phyloP scores from a whole-genome alignment of 2,329 filamentous ascomycete species.

The Aspergillus sp. region DNA sequence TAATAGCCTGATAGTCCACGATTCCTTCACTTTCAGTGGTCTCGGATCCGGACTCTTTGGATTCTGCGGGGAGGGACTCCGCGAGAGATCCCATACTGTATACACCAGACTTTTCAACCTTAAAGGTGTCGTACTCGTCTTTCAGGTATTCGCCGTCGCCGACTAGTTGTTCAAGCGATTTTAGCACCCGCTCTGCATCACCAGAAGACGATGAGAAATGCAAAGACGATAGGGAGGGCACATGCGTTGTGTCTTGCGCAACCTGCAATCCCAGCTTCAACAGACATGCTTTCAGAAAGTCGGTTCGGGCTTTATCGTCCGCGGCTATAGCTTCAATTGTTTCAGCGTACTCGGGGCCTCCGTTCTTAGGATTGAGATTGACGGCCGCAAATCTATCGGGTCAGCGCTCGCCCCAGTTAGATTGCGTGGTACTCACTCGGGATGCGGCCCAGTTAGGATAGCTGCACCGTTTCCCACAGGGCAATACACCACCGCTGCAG shows the following conservation, averaged over 20 bases:
- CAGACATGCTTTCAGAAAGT: constrained; percentile 78
- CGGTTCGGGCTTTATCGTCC: constrained; percentile 68
- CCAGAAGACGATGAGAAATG: constrained; percentile 73
- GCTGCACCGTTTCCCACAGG: constrained; percentile 77
- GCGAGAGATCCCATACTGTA: constrained; percentile 60
- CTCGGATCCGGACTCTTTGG: constrained; percentile 8
- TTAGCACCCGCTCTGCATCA: constrained; percentile 67
- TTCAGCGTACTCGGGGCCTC: constrained; percentile 67
- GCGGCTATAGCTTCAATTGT: constrained; percentile 66
- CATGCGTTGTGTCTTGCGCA: constrained; percentile 64
- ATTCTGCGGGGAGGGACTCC: constrained; percentile 50
- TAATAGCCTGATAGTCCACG: constrained; percentile 70
- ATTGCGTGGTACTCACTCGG: constrained; percentile 64
- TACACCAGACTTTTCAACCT: constrained; percentile 66
- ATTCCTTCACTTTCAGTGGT: constrained; percentile 54
- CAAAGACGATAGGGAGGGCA: constrained; percentile 77
- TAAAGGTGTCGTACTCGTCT: constrained; percentile 80
- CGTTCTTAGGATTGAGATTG: constrained; percentile 70
- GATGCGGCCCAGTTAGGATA: constrained; percentile 83
- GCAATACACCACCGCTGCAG: constrained; percentile 80
- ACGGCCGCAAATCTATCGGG: constrained; percentile 72
- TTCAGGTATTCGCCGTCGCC: constrained; percentile 71
- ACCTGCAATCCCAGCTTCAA: constrained; percentile 79
- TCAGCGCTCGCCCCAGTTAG: background rate
- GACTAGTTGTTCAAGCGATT: constrained; percentile 64